Evolutionary conservation across 768 basidiomycete genomes (phyloP), one percentile per base, ranked within the genome.

Genomic region (Agaricus sinodeliciosus): DNA sequence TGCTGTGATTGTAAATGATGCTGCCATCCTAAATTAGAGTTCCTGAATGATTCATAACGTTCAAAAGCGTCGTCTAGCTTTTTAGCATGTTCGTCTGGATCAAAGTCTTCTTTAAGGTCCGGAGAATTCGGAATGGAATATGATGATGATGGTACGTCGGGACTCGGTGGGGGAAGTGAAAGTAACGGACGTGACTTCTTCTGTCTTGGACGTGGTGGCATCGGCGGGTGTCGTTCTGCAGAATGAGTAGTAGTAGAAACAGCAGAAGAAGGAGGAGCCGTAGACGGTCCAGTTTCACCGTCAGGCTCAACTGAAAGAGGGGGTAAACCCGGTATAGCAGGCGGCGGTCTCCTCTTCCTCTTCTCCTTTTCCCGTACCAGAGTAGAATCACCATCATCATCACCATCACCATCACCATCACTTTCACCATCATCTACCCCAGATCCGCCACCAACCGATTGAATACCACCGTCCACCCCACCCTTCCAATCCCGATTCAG

Each of bases 41-140:
- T 80, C 62, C 81, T 81, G 68, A 85, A 94, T n/a, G 83, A 74
- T 64, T 94, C 90, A 62, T 95, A 96, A 35, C 91, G 77, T 52
- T 90, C 89, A 65, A 87, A 95, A 0, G 94, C 94, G 65, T 95
- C 92, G 59, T 92, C 86, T 35, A 88, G 69, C 4, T 67, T 72
- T 3, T 66, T 62, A 41, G 72, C 68, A 57, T 77, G 71, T 41
- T 78, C 72, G 11, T 66, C 46, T n/a, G 59, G 55, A 39, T 63
- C 62, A 5, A 19, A 68, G 36, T 26, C 62, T 61, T 15, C 47
- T 48, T 28, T 65, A 64, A 49, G 46, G 66, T 31, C 31, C 31
- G 43, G 50, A 9, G 42, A 49, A 35, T 28, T 39, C 44, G 49
- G 42, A 3, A 18, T 22, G 31, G 31, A 31, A 31, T 31, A 31